Evolutionary conservation across 2,329 filamentous ascomycete genomes (phyloP), one percentile per base, ranked within the genome.

Genomic region (Colletotrichum musicola): DNA sequence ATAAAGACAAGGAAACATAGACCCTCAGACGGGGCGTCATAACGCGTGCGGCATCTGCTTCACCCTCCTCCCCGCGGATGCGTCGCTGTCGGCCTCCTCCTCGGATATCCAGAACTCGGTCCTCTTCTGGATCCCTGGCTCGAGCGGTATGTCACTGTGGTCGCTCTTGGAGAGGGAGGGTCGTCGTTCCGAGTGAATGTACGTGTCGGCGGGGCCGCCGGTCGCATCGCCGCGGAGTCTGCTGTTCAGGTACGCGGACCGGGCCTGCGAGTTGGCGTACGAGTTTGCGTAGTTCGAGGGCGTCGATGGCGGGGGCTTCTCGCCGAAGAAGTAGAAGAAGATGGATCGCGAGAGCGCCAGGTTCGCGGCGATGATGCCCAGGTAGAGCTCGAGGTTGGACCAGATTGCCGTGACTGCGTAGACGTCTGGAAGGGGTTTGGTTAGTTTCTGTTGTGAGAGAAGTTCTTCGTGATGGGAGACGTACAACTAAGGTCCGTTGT

Each of bases 351-450:
- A 73, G 54, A 63, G 76, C 71, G 58, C 72, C 2, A 77, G 74
- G 20, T 77, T 77, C 35, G 72, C 80, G n/a, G 77, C 78, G 6
- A 80, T 75, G 18, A 81, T 80, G 27, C 79, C 80, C 1, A 82
- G 72, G 25, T 77, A 77, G 0, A 78, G 75, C 69, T 82, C 80
- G 51, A 80, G 70, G 10, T 80, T 75, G 13, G 76, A 80, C 79
- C 79, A 82, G 46, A 80, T 79, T 30, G 79, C 80, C 1, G 77
- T 75, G 12, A 78, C 76, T 44, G 73, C 74, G 50, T 77, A 79
- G 5, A 74, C 71, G 67, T 74, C 78, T 79, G 38, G 6, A 25
- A n/a, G 10, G 4, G 46, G 30, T n/a, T 6, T 12, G 22, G 62
- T 65, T 54, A 65, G 62, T 30, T 18, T 6, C 3, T 10, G 20